Base-by-base conservation (phyloP, 345 rosid species). In the Raphanus sativus region DNA sequence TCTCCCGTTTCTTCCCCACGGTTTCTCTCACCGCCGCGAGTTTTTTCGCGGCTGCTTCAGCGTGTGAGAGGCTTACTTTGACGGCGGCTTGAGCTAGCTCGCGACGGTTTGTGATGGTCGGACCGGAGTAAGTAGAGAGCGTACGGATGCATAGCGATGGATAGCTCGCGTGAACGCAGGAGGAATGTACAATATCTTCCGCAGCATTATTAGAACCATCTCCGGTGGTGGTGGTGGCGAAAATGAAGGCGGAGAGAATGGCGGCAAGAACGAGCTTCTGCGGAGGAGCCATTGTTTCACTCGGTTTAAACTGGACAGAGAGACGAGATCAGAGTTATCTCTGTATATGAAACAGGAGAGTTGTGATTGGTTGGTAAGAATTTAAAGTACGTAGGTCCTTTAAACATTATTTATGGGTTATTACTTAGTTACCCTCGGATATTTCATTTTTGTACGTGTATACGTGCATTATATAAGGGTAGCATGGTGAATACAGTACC, bases 61-160 rank as follows among this genome's bases (percentile, higher is more conserved):
- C 88, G 50, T 84, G 91, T 2, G 85, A 69, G 25, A 91, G 80
- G 82, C 90, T 88, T 62, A 89, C 86, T 54, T 73, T 85, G 58
- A 93, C 88, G 17, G 98, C 85, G 3, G 91, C 97, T 61, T 83
- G 89, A 65, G 98, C 95, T 29, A 93, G 73, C 45, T 87, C 89
- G 4, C 88, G 85, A 0, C 83, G 89, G 84, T 83, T 89, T 69
- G 81, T 89, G 84, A 81, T 82, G 55, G 90, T 84, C 0, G 92
- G 85, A 16, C 96, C 96, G 8, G 86, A 40, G 87, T 86, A 93
- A 50, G 87, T 74, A 36, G 95, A 84, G 54, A 93, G 91, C 0
- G 91, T 91, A 58, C 83, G 90, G 71, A 89, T 62, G 82, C 98
- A 91, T 63, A 93, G 62, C 28, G 67, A 61, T 0, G 95, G 98